Evolutionary conservation across 2,329 filamentous ascomycete species (phyloP), one percentile per base, ranked within the genome.

Genomic region (Aspergillus terreus): DNA sequence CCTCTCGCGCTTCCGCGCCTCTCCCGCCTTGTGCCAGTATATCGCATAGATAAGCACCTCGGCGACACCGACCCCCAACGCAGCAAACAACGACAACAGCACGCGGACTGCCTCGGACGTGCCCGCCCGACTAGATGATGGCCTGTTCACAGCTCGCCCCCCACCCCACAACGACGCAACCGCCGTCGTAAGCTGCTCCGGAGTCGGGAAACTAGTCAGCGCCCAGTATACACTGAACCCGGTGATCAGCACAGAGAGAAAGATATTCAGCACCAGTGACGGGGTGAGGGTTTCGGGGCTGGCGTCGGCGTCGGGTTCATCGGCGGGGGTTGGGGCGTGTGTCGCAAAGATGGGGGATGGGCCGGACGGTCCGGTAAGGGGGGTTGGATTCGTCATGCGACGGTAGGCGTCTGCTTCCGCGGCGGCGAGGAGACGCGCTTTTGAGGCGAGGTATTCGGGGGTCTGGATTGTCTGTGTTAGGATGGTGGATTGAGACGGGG

Each of bases 331-430:
- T 76, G 80, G 51, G 81, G 79, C 63, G 82, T 85, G 10, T 77
- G 78, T 48, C 76, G 78, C 11, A 78, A 81, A 57, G 61, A 71
- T 56, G 54, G 75, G 70, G 6, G 76, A 71, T n/a, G 76, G 54
- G 17, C 47, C 46, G 80, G 60, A 83, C 85, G 43, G 78, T 85
- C 15, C 80, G 55, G 76, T 66, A 1, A 74, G 69, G 1, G 78
- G 70, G 2, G 75, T 71, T 1, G 85, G 82, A 56, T 86, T 84
- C 46, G 87, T 74, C 85, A 97, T 90, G 65, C 86, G 84, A 59
- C 90, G 82, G 76, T 97, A 99, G 47, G 83, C 80, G 55, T 87
- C 83, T 58, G 85, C 82, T 76, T 97, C 92, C 73, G 92, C 87
- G 63, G 94, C 85, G 54, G 81, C 83, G 56, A 90, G 89, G 17